phyloP scores from a whole-genome alignment of 768 basidiomycete species.

The Chiua virens region DNA sequence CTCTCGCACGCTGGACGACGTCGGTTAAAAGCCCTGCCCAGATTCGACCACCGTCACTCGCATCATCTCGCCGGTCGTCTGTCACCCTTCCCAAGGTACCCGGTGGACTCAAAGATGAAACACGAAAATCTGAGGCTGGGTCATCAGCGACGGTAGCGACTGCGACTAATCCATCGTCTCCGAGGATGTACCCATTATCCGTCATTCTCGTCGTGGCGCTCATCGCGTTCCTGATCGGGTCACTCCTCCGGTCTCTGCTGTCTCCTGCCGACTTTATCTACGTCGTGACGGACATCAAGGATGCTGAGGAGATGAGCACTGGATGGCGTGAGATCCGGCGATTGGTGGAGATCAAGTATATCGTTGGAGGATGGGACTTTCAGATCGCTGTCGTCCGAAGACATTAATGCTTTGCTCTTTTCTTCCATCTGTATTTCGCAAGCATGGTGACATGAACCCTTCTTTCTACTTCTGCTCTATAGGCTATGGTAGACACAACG shows the following conservation, averaged over 20 bases:
- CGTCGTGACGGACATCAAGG: constrained; percentile 58
- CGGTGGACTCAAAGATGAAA: constrained; percentile 34
- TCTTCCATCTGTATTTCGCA: not conserved
- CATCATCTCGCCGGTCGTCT: constrained; percentile 26
- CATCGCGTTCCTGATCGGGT: constrained; percentile 90
- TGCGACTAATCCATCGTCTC: constrained; percentile 2
- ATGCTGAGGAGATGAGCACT: constrained; percentile 47
- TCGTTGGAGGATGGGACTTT: constrained; percentile 84
- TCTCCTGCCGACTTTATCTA: constrained; percentile 92
- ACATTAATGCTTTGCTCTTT: constrained; percentile 39
- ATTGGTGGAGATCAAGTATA: constrained; percentile 77
- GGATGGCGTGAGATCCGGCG: constrained; percentile 88
- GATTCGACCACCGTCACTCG: constrained; percentile 19
- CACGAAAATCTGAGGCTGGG: not conserved
- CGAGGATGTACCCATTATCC: constrained; percentile 40
- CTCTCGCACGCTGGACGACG: constrained; percentile 51
- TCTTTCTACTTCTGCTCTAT: not conserved
- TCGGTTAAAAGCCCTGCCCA: constrained; percentile 25
- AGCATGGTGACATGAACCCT: not conserved
- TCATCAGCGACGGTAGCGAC: not conserved
- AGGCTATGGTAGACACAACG: no score
- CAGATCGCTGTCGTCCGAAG: constrained; percentile 82
- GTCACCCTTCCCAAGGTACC: constrained; percentile 31
- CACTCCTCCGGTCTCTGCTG: constrained; percentile 82
- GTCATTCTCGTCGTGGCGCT: constrained; percentile 76